phyloP scores from a whole-genome alignment of 73 alveolate species.

The Paramecium biaurelia region DNA sequence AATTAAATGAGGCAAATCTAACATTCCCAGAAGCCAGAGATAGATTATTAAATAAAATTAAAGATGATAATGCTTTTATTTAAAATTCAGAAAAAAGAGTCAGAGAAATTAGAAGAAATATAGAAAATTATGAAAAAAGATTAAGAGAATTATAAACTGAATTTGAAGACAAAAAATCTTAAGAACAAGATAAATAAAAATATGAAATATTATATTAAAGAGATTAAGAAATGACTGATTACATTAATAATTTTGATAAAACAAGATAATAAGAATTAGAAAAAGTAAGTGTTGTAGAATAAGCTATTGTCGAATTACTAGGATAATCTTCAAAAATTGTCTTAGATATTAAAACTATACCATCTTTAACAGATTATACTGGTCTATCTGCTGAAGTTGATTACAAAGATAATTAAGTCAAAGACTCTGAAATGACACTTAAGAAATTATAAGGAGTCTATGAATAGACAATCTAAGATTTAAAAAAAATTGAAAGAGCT shows the following conservation, averaged over 20 bases:
- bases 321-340: constrained; percentile 77
- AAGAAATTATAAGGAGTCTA: constrained; percentile 75
- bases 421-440: constrained; percentile 75
- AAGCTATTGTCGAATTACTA: constrained; percentile 82
- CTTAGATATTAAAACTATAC: constrained; percentile 70
- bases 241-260: constrained; percentile 88
- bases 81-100: constrained; percentile 90
- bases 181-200: constrained; percentile 84
- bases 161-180: constrained; percentile 75
- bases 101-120: constrained; percentile 84
- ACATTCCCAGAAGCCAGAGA: constrained; percentile 97
- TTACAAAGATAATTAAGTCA: constrained; percentile 62
- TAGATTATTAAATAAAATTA: constrained; percentile 86
- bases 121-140: constrained; percentile 89
- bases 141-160: constrained; percentile 90
- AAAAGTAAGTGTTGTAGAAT: constrained; percentile 80
- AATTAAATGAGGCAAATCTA: constrained; percentile 92
- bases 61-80: constrained; percentile 90
- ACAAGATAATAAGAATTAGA: constrained; percentile 80
- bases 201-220: constrained; percentile 89
- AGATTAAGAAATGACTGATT: constrained; percentile 94
- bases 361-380: constrained; percentile 69
- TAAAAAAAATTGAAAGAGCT: constrained; percentile 76
- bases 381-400: constrained; percentile 74
- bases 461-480: constrained; percentile 74